Evolutionary conservation across 306 rosid genomes (phyloP).

Genomic region (Erythrophleum fordii): DNA sequence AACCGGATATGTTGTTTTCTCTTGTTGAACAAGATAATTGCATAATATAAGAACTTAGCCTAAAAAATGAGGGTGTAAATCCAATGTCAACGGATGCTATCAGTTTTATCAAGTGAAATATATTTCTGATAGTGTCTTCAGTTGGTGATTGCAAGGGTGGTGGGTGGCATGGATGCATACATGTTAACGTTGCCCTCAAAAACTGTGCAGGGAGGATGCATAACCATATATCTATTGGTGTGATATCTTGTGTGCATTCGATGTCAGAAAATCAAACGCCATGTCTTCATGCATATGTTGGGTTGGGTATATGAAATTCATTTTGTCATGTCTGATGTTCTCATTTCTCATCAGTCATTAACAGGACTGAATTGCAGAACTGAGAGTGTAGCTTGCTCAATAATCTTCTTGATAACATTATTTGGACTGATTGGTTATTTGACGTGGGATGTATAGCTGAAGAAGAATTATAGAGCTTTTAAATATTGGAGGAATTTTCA

Average conservation of each 20-base stretch:
- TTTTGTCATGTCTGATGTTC: background rate
- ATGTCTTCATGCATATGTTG: background rate
- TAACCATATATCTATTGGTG: background rate
- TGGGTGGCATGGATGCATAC: background rate
- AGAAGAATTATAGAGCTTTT: background rate
- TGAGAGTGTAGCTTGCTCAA: background rate
- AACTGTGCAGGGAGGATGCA: background rate
- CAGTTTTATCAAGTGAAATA: slow-evolving; percentile 1
- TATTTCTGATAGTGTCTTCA: background rate
- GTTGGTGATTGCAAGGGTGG: background rate
- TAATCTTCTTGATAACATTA: background rate
- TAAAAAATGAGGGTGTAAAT: background rate
- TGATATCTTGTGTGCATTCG: background rate
- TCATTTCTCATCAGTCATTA: background rate
- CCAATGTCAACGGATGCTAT: background rate
- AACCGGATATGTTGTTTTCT: background rate
- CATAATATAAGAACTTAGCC: background rate
- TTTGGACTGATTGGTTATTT: background rate
- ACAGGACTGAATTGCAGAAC: background rate
- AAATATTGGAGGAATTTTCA: background rate
- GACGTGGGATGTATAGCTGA: background rate
- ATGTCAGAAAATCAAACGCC: background rate
- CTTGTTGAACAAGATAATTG: background rate
- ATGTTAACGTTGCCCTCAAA: background rate
- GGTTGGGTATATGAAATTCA: background rate